These are phyloP conservation scores for Gossypium gossypioides DNA, from an alignment of 441 rosid species.

Conservation along the genomic window DNA sequence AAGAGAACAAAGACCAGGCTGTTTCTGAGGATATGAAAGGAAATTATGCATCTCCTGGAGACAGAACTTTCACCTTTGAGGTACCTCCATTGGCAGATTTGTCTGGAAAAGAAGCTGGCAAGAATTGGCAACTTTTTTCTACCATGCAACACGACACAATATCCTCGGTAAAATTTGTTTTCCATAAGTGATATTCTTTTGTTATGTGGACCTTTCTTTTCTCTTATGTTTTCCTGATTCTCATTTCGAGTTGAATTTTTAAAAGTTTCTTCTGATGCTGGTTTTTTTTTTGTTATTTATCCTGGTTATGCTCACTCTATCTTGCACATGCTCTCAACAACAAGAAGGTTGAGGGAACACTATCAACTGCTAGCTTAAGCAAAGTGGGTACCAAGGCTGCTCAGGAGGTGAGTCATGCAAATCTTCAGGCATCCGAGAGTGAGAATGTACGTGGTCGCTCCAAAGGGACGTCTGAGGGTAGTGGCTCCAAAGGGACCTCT, in stretches of 20 bases:
- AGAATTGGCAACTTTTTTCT: conserved; percentile 37
- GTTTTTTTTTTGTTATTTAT: conserved; percentile 9
- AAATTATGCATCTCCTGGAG: conserved; percentile 38
- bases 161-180: conserved; percentile 35
- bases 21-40: conserved; percentile 30
- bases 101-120: conserved; percentile 32
- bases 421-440: conserved; percentile 32
- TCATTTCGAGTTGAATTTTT: neutral
- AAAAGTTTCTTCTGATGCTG: neutral
- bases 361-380: conserved; percentile 37
- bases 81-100: conserved; percentile 25
- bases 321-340: conserved; percentile 10
- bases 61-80: conserved; percentile 47
- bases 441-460: conserved; percentile 24
- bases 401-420: conserved; percentile 30
- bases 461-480: conserved; percentile 48
- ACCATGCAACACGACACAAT: conserved; percentile 29
- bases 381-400: conserved; percentile 37
- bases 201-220: neutral
- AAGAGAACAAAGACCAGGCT: conserved; percentile 19
- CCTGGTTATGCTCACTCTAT: conserved; percentile 7
- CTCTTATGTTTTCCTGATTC: neutral
- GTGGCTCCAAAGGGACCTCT: conserved; percentile 42
- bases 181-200: neutral
- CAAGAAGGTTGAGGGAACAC: conserved; percentile 42